Evolutionary conservation across 148 eudicot species (phyloP), one percentile per base, ranked within the genome.

Genomic region (Chenopodium suecicum): DNA sequence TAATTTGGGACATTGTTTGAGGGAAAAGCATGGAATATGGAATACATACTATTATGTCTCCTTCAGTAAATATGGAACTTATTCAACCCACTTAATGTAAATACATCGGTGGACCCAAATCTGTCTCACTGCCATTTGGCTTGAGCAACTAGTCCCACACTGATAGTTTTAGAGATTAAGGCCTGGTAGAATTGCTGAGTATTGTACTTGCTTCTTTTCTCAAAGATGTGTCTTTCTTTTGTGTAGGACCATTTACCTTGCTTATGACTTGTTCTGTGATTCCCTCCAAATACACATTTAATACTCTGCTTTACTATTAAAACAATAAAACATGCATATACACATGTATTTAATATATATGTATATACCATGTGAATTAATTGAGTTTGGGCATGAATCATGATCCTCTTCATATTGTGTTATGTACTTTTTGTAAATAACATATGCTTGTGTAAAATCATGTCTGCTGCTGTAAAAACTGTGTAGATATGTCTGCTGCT

Each of bases 11-110:
- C 90, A 81, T 91, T 85, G 91, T 92, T 84, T 90, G 89, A 86
- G 85, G 87, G 87, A 81, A 88, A 89, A 87, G 93, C 88, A 86
- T 91, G 85, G 92, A 91, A 91, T 91, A 91, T 79, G 88, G 95
- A 87, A 93, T 81, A 78, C 37, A 65, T 90, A 58, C 91, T 82
- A 81, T 81, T 78, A 82, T 82, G 90, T 89, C 92, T 87, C 93
- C 87, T 91, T 90, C 84, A 56, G 79, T 89, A 91, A 90, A 90
- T 90, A 90, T 91, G 94, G 95, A 86, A 92, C 91, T 89, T 89
- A 87, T 92, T 93, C 94, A 88, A 82, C 89, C 83, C 76, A 83
- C 75, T 70, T 75, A 84, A 82, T 83, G 76, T 82, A 76, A 83
- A 79, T 78, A 83, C 77, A 80, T 72, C 76, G 83, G 82, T 71